A percentile compares a stretch with the other conserved stretches of the same genome.
Conservation (phyloP, 352 stramenopile species). For the Hyaloperonospora brassicae region DNA sequence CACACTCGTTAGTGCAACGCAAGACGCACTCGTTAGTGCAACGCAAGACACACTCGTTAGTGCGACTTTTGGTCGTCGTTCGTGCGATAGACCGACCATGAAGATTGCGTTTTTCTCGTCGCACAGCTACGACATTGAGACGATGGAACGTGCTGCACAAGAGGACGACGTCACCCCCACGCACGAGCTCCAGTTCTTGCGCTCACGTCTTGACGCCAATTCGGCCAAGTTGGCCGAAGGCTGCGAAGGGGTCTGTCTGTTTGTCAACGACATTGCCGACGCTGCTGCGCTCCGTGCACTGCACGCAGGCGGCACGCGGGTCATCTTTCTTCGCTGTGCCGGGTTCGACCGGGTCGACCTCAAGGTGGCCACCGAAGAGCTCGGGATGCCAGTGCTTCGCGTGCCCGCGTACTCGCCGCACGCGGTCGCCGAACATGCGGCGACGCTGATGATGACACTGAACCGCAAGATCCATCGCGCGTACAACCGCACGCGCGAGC, state of each 20-base stretch:
- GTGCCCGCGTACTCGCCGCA: slow-evolving; percentile 75
- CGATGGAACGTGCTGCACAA: slow-evolving; percentile 37
- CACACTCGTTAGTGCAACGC: background rate
- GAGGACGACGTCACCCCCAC: slow-evolving; percentile 32
- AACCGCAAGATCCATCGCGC: slow-evolving; percentile 75
- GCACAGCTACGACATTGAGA: slow-evolving; percentile 65
- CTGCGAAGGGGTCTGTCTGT: slow-evolving; percentile 67
- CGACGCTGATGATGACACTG: slow-evolving; percentile 70
- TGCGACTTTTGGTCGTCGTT: slow-evolving; percentile 24
- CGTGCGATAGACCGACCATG: slow-evolving; percentile 27
- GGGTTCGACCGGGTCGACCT: slow-evolving; percentile 79
- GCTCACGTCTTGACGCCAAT: slow-evolving; percentile 37
- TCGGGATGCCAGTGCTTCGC: slow-evolving; percentile 49
- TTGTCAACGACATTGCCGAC: slow-evolving; percentile 82
- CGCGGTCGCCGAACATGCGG: slow-evolving; percentile 72
- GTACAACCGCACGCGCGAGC: slow-evolving; percentile 66
- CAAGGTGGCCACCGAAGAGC: slow-evolving; percentile 47
- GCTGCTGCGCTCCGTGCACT: slow-evolving; percentile 44
- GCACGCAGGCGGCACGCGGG: slow-evolving; percentile 37
- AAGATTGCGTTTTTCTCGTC: slow-evolving; percentile 76
- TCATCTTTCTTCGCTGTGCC: slow-evolving; percentile 72
- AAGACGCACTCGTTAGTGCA: too few species aligned
- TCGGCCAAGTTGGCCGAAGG: slow-evolving; percentile 46
- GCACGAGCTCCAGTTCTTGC: slow-evolving; percentile 54
- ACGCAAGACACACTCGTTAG: too few species aligned